Conservation (phyloP, 768 basidiomycete genomes). For the Floccularia luteovirens region DNA sequence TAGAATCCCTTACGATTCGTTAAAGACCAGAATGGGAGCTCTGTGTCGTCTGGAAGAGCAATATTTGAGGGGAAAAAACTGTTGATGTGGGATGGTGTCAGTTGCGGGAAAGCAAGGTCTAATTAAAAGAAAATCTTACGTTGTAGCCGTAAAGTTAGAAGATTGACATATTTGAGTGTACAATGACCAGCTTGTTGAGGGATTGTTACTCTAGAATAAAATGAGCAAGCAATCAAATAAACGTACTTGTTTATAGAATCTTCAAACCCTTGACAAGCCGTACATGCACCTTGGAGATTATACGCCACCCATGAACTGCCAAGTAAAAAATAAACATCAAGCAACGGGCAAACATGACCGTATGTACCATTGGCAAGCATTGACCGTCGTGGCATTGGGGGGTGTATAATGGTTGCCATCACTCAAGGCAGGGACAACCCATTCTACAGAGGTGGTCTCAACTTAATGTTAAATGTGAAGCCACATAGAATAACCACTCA, state of each 20-base stretch:
- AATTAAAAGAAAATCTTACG: conserved; percentile 1
- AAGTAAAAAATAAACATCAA: background rate
- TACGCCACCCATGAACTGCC: conserved; percentile 50
- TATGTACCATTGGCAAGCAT: conserved; percentile 29
- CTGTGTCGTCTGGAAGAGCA: conserved; percentile 17
- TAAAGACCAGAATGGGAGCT: conserved; percentile 41
- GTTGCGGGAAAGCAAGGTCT: background rate
- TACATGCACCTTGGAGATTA: conserved; percentile 46
- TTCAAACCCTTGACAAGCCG: conserved; percentile 34
- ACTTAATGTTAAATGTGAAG: background rate
- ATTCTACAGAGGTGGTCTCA: conserved; percentile 14
- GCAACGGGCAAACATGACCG: background rate
- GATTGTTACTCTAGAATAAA: no score
- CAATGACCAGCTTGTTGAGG: conserved; percentile 13
- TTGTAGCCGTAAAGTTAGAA: conserved; percentile 6
- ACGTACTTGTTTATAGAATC: conserved; percentile 5
- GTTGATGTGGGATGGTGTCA: background rate
- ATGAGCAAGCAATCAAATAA: background rate
- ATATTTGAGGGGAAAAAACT: conserved; percentile 35
- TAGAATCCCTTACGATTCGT: conserved; percentile 29
- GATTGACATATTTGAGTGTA: conserved; percentile 9
- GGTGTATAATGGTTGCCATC: conserved; percentile 11
- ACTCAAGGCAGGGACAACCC: conserved; percentile 15
- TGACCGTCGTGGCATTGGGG: conserved; percentile 15
- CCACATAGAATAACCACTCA: conserved; percentile 15